Evolutionary conservation across 768 basidiomycete species (phyloP), one percentile per base, ranked within the genome.

Genomic region (Phanerodontia chrysosporium): DNA sequence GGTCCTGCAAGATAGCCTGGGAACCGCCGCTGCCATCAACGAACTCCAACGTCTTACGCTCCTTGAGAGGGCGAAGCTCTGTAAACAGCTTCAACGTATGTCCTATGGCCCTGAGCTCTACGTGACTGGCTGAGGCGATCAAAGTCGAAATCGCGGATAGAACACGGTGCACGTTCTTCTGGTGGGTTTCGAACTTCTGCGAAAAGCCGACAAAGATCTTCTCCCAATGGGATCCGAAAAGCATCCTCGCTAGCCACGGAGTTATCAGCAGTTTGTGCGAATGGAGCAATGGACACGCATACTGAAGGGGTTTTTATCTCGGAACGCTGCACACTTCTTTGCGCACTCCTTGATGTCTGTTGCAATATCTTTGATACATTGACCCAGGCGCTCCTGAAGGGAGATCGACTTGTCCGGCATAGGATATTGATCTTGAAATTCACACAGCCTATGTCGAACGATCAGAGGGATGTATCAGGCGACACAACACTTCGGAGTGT

Each of bases 281-380:
- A 6, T 10, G 22, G 22, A 48, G 21, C 22, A 5, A 72, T 56
- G 5, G 65, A 59, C 10, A 52, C 51, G n/a, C n/a, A n/a, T n/a
- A n/a, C n/a, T n/a, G n/a, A n/a, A n/a, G n/a, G n/a, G n/a, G n/a
- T n/a, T n/a, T 59, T 70, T 72, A 63, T 69, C 68, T 1, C 56
- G 53, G 48, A 72, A 74, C 1, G 67, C 59, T 45, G 71, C 70
- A 49, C 72, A 73, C 1, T 59, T 59, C 44, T 68, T 71, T 18
- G 65, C 70, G 51, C 72, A 73, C 1, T 57, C 25, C 58, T 67
- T 66, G 59, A 73, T 72, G 30, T 73, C 72, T 7, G 66, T 55
- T 1, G 66, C 70, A 0, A 66, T 68, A 8, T 57, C 30, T 27
- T 61, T 58, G 7, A 73, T 55, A 16, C 76, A 66, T 0, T 58